Evolutionary conservation across 2,329 filamentous ascomycete species (phyloP), one percentile per base, ranked within the genome.

Genomic region (Chaetomium sp.): DNA sequence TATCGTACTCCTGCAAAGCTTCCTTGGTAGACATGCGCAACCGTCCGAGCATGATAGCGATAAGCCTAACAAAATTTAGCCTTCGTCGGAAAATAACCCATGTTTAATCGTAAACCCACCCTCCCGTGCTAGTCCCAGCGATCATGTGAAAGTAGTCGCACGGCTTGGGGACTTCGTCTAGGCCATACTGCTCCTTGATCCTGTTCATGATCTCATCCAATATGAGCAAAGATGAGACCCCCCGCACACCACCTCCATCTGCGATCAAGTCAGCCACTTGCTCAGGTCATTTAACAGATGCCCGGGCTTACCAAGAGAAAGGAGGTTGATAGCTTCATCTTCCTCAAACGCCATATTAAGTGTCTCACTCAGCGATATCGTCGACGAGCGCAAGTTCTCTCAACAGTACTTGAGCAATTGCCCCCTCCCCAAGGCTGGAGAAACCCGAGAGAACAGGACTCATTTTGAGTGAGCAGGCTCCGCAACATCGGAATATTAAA

Each of bases 31-130:
- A 69, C 72, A 79, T 75, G 34, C 70, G 62, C 1, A 79, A 64
- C 2, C 73, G 70, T 1, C 75, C 74, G 5, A 78, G 68, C 69
- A 79, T 74, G 37, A 79, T 71, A 2, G 76, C 74, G 8, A 78
- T 73, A 7, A 78, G 64, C 0, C 75, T 76, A 19, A n/a, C 8
- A 4, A 6, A 35, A 9, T 4, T 60, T 4, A 59, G 43, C 19
- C 19, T 27, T 27, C 19, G 19, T 27, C 19, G 19, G 19, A 27
- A 27, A 27, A 27, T 3, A 27, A 27, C 8, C 2, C 2, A 38
- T 38, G 37, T 47, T 6, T 27, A 27, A 27, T 27, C 19, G 19
- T 2, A 27, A 27, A 27, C 19, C 58, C 55, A 70, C 67, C 69
- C 70, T 38, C 70, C 68, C 14, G 71, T 72, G 53, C 68, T 70